A percentile compares a stretch with the other conserved stretches of the same genome.
Evolutionary conservation across 768 basidiomycete genomes (phyloP).

Genomic region (Amanita subjunquillea): DNA sequence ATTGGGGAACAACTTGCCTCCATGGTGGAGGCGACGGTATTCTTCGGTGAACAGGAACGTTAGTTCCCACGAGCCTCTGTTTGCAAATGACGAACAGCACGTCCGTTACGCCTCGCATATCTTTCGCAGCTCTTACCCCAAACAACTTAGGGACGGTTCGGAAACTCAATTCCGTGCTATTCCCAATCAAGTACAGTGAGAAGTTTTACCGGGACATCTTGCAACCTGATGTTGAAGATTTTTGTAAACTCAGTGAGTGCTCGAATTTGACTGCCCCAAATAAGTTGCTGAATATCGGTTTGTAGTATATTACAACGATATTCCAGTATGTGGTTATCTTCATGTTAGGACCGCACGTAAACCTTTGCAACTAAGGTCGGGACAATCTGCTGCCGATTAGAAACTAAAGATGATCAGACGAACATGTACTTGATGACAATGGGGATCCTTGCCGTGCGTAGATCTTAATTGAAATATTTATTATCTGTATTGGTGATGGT

Average conservation of each 20-base stretch:
- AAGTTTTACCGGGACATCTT: constrained; percentile 81
- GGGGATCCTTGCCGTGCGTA: constrained; percentile 77
- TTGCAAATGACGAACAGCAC: constrained; percentile 13
- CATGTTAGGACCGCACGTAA: constrained; percentile 8
- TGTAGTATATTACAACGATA: constrained; percentile 86
- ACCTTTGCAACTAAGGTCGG: constrained; percentile 41
- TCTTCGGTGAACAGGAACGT: not conserved
- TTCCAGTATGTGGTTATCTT: constrained; percentile 40
- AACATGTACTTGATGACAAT: constrained; percentile 85
- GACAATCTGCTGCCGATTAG: constrained; percentile 77
- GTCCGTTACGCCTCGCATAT: constrained; percentile 32
- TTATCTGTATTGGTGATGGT: not conserved
- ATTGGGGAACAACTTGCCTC: not conserved
- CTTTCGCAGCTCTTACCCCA: constrained; percentile 63
- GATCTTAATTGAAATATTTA: not conserved
- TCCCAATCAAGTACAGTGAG: constrained; percentile 84
- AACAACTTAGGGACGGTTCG: constrained; percentile 81
- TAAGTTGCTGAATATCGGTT: constrained; percentile 5
- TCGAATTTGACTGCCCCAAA: constrained; percentile 7
- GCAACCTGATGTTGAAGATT: constrained; percentile 68
- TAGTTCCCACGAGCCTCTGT: constrained; percentile 4
- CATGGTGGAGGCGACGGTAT: not conserved
- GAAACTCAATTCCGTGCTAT: constrained; percentile 65
- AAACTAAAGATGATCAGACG: constrained; percentile 46
- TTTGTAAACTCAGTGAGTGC: constrained; percentile 79